Evolutionary conservation across 2,329 filamentous ascomycete genomes (phyloP), one percentile per base, ranked within the genome.

Genomic region (Scortechinia acanthostroma): DNA sequence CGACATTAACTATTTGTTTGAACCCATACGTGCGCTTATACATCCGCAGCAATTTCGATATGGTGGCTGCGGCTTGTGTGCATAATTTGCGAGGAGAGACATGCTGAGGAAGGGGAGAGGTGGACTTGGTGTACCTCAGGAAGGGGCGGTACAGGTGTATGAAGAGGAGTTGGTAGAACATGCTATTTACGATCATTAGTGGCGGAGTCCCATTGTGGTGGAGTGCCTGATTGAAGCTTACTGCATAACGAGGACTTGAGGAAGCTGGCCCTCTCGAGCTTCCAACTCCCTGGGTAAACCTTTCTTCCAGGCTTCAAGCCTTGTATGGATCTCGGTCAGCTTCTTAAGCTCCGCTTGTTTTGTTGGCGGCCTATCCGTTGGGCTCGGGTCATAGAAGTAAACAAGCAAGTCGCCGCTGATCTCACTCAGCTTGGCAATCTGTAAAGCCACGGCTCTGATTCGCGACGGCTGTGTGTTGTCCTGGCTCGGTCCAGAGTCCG

Each of bases 131-230:
- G 58, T 96, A 97, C 61, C 93, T 95, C 43, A 97, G 74, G 58
- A 97, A 97, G 0, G 93, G 91, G 3, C 91, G 82, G 70, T 96
- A 97, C 3, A 97, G 80, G 57, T 97, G 95, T 58, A 94, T 95
- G 42, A 96, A 81, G 1, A 40, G 17, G 6, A 40, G 6, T 40
- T 40, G 35, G 20, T 40, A 13, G 10, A 40, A 40, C 35, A 40
- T 40, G 35, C 35, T 40, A 10, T 6, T 15, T 16, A 17, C 13
- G n/a, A 17, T 16, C 13, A 21, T 10, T 17, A 42, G 13, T 13
- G 13, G n/a, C 13, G 28, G 28, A 13, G 13, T 33, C 13, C 28
- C 28, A 33, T 33, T n/a, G 47, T 17, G 5, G 13, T 14, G n/a
- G n/a, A n/a, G n/a, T n/a, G n/a, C n/a, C n/a, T n/a, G n/a, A n/a